Percentiles rank a stretch among this genome's conserved stretches.
phyloP scores from a whole-genome alignment of 2,329 filamentous ascomycete species.

The Colletotrichum australisinense region DNA sequence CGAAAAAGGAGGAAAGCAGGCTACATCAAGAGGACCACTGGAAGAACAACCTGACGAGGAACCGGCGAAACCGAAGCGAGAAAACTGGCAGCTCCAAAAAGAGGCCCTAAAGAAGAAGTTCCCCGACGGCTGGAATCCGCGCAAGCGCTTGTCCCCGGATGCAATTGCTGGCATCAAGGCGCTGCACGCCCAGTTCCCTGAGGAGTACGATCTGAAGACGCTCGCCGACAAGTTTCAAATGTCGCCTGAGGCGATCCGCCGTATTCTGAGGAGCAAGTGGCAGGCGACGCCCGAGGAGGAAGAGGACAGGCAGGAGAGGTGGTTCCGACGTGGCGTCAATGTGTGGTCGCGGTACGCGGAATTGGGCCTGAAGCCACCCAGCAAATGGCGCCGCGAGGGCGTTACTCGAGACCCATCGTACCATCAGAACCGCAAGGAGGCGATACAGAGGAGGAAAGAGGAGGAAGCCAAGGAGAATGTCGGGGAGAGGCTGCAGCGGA shows the following conservation, averaged over 20 bases:
- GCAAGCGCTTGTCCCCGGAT: conserved; percentile 90
- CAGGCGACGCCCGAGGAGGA: conserved; percentile 68
- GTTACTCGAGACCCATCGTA: conserved; percentile 57
- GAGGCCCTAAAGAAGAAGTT: conserved; percentile 81
- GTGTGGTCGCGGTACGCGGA: conserved; percentile 71
- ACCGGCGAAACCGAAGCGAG: conserved; percentile 42
- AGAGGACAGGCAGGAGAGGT: conserved; percentile 66
- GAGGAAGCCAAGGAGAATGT: conserved; percentile 44
- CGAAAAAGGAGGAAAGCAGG: conserved; percentile 24
- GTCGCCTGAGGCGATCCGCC: conserved; percentile 86
- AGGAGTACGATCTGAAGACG: conserved; percentile 78
- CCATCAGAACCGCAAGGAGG: conserved; percentile 48
- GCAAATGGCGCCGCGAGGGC: conserved; percentile 68
- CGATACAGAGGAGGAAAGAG: conserved; percentile 41
- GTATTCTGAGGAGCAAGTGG: conserved; percentile 88
- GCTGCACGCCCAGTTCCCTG: conserved; percentile 81
- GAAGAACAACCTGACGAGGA: conserved; percentile 29
- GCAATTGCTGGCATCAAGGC: conserved; percentile 90
- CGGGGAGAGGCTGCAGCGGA: conserved; percentile 40
- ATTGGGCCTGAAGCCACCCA: conserved; percentile 70
- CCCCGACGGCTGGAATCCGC: conserved; percentile 82
- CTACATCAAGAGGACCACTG: not conserved
- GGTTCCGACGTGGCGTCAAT: conserved; percentile 69
- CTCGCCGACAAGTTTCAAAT: conserved; percentile 85
- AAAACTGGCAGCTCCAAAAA: conserved; percentile 83